Conservation (phyloP, 176 grass and related monocot species). For the Olyra latifolia region DNA sequence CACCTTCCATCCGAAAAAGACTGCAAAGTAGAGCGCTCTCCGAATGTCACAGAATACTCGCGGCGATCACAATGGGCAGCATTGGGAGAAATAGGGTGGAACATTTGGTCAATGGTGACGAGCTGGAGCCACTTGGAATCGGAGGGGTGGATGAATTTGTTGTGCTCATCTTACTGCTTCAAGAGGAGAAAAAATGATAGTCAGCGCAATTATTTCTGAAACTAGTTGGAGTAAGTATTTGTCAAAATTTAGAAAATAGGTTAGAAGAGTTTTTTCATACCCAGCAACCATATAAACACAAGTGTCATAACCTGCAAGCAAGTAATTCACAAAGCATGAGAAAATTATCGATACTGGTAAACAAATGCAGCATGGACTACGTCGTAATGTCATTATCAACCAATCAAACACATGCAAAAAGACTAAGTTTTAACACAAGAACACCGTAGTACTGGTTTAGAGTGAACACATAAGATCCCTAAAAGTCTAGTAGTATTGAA, state of each 20-base stretch:
- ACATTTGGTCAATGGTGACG: neutral
- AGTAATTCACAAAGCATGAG: slow-evolving; percentile 20
- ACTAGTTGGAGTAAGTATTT: neutral
- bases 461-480: neutral
- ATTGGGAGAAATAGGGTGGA: slow-evolving; percentile 32
- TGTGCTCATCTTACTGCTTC: slow-evolving; percentile 61
- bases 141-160: slow-evolving; percentile 59
- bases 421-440: neutral
- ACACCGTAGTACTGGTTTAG: neutral
- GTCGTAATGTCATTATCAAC: neutral
- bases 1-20: neutral
- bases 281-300: slow-evolving; percentile 70
- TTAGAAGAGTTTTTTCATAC: slow-evolving; percentile 33
- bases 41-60: slow-evolving; percentile 39
- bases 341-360: neutral
- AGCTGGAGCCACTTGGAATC: slow-evolving; percentile 11
- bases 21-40: neutral
- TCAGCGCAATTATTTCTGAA: slow-evolving; percentile 14
- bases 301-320: slow-evolving; percentile 77
- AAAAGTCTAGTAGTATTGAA: neutral
- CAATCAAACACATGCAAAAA: neutral
- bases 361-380: neutral
- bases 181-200: slow-evolving; percentile 18
- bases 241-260: neutral
- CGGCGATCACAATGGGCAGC: slow-evolving; percentile 10